Base-by-base conservation (phyloP, 192 early-diverging fungal species). In the Linderina pennispora region DNA sequence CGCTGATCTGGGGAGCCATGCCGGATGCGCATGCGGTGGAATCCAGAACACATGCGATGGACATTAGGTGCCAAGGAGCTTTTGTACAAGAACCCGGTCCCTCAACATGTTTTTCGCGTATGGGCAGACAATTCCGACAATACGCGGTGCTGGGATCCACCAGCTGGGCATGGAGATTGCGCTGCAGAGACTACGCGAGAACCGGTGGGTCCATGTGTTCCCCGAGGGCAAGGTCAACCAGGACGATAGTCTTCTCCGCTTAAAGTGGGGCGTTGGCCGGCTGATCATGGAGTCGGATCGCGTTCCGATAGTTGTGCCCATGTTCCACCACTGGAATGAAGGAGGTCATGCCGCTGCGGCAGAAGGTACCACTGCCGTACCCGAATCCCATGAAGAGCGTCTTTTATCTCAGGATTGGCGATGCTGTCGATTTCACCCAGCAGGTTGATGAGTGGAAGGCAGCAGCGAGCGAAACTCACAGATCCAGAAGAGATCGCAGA, bases 181-280 rank as follows among this genome's bases (percentile, higher is more conserved):
- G 4, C 60, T 92, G 25, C 65, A 80, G 8, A 70, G 77, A 42
- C 59, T 89, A 17, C 76, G 81, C 42, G 59, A 80, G 16, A 80
- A 80, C 46, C 57, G 65, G 11, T 95, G 92, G 92, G 51, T 94
- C 26, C 92, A 95, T 40, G 71, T 95, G n/a, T 95, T 90, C 47
- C 86, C 92, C 4, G 92, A 95, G 51, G 88, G 77, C 23, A 80
- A 73, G 45, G 75, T 88, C 34, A 81, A 86, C 58, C 84, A 86
- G 50, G 50, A 34, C 15, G 26, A 42, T 10, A 13, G 40, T 43
- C 44, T 72, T 16, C 24, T 61, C 47, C 56, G 68, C 10, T 89
- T 91, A 53, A 81, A 83, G 54, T 95, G 92, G 92, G 92, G 92
- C 9, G 76, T 95, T 8, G 87, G 83, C 11, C 74, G 92, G 22